Conservation (phyloP, 768 basidiomycete species). For the Boletus sensibilis region DNA sequence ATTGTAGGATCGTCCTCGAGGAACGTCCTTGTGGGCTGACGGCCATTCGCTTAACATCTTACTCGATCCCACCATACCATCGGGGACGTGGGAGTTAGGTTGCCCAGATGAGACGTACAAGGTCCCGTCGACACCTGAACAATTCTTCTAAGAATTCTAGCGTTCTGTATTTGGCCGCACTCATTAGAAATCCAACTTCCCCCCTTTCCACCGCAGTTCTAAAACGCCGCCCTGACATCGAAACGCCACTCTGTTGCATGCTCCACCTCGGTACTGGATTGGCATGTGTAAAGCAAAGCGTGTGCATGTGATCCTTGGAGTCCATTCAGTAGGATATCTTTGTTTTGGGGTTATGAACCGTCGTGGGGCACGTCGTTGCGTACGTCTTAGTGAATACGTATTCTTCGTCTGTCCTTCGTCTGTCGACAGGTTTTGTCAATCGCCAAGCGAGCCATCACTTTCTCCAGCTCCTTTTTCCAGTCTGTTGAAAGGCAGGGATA, state of each 20-base stretch:
- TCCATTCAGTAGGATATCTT: background rate
- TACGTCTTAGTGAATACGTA: background rate
- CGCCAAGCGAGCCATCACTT: constrained; percentile 51
- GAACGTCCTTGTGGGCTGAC: background rate
- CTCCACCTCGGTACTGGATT: background rate
- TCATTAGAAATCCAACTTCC: background rate
- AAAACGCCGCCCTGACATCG: constrained; percentile 1
- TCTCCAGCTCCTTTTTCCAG: constrained; percentile 65
- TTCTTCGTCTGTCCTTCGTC: background rate
- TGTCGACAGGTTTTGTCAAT: constrained; percentile 33
- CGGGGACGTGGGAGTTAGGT: background rate
- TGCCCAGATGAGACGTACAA: background rate
- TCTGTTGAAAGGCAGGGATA: constrained; percentile 55
- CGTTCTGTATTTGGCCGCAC: background rate
- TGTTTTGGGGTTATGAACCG: background rate
- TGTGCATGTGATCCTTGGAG: background rate
- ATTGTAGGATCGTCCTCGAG: background rate
- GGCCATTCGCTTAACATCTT: background rate
- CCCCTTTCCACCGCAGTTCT: background rate
- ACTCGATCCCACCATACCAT: background rate
- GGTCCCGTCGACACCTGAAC: background rate
- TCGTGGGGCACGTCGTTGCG: background rate
- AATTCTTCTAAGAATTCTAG: background rate
- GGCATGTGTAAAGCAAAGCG: background rate
- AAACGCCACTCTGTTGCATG: background rate